Base-by-base conservation (phyloP, 2,329 filamentous ascomycete species). In the Ophiosphaerella korrae region DNA sequence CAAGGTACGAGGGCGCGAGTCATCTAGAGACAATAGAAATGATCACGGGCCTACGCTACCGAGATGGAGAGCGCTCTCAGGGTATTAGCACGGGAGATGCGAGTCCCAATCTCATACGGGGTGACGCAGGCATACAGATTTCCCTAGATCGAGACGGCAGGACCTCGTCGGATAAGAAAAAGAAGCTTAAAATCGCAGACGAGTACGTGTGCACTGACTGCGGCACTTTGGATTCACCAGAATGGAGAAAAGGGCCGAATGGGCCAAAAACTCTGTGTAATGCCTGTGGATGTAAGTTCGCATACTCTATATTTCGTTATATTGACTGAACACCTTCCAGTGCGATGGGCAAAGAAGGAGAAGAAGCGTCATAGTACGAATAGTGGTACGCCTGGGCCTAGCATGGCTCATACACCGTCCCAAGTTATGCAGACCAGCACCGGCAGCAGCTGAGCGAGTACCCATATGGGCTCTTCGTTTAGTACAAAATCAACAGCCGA, bases 171-270 rank as follows among this genome's bases (percentile, higher is more conserved):
- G 92, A 96, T 74, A 95, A 88, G 71, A 87, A 95, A 79, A 89
- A 89, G 79, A 96, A 96, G 72, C 78, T 90, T 40, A 96, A 96
- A 72, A 81, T 82, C 37, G 80, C 80, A 8, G 83, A 96, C 68
- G 92, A 97, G 78, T 97, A 97, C 70, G 90, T 96, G 33, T 97
- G 93, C 74, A 93, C 90, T 1, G 93, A 97, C 73, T 97, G 93
- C 75, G 92, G 93, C 79, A 97, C 91, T 0, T 81, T 95, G 35
- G 92, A 97, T 68, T 96, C 90, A 13, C 93, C 93, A 0, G 93
- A 97, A 78, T 97, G 93, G 93, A 83, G 93, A 55, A 97, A 96
- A 73, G 93, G 93, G 0, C 93, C 93, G 0, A 90, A 85, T 56
- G 93, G 93, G 2, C 92, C 92, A 1, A 97, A 97, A 75, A 97